phyloP scores from a whole-genome alignment of 495 filamentous ascomycete species.

The Daldinia grandis region DNA sequence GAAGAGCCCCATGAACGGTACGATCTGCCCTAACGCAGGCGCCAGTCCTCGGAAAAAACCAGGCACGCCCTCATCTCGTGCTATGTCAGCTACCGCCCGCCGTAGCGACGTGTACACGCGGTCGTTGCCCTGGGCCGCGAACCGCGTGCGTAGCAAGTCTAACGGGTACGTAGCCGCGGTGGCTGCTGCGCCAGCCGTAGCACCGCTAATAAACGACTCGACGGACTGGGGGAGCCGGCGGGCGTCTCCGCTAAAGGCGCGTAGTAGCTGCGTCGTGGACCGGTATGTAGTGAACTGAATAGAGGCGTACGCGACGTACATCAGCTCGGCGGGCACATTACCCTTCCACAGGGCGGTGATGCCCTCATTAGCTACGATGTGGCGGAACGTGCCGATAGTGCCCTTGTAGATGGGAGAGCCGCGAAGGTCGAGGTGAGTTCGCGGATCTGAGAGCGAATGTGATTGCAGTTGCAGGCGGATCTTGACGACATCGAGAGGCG shows the following conservation, averaged over 20 bases:
- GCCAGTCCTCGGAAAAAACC: slow-evolving; percentile 90
- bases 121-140: slow-evolving; percentile 91
- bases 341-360: slow-evolving; percentile 95
- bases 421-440: slow-evolving; percentile 57
- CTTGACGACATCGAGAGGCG: slow-evolving; percentile 94
- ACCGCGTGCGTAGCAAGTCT: slow-evolving; percentile 91
- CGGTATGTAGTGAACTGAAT: slow-evolving; percentile 94
- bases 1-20: slow-evolving; percentile 97
- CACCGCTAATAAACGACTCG: slow-evolving; percentile 80
- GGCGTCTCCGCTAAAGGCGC: slow-evolving; percentile 36
- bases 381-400: slow-evolving; percentile 76
- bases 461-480: slow-evolving; percentile 93
- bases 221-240: slow-evolving; percentile 60
- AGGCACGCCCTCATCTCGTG: slow-evolving; percentile 70
- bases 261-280: slow-evolving; percentile 67
- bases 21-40: slow-evolving; percentile 83
- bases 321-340: slow-evolving; percentile 91
- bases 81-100: slow-evolving; percentile 74
- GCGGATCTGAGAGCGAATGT: slow-evolving; percentile 77
- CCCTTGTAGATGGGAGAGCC: slow-evolving; percentile 78
- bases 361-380: slow-evolving; percentile 81
- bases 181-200: slow-evolving; percentile 78
- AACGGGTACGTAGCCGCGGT: slow-evolving; percentile 90
- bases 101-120: slow-evolving; percentile 76
- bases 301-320: slow-evolving; percentile 90